phyloP scores from a whole-genome alignment of 2,329 filamentous ascomycete species.

The Endoconidiophora laricicola region DNA sequence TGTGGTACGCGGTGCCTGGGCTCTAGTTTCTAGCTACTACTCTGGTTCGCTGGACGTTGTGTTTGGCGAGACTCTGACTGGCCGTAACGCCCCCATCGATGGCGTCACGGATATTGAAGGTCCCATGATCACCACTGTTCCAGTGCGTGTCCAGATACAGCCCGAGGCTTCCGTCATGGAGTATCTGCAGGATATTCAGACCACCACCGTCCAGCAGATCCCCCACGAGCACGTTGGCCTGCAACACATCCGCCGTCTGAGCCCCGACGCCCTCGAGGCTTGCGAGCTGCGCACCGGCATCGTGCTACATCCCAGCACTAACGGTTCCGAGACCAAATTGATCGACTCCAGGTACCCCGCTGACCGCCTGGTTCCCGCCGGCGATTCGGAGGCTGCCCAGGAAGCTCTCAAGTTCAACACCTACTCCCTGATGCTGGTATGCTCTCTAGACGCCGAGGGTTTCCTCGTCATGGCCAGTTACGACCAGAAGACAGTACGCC shows the following conservation, averaged over 20 bases:
- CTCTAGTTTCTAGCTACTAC: slow-evolving; percentile 36
- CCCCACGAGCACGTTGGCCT: slow-evolving; percentile 48
- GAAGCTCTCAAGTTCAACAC: slow-evolving; percentile 43
- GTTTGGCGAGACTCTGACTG: slow-evolving; percentile 43
- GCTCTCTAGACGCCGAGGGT: slow-evolving; percentile 37
- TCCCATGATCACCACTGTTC: slow-evolving; percentile 44
- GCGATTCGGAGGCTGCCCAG: slow-evolving; percentile 38
- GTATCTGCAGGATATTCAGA: slow-evolving; percentile 40
- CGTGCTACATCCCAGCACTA: slow-evolving; percentile 32
- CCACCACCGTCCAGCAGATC: slow-evolving; percentile 38
- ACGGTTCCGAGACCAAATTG: slow-evolving; percentile 14
- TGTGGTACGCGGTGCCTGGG: slow-evolving; percentile 42
- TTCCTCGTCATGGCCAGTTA: slow-evolving; percentile 48
- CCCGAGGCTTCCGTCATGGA: slow-evolving; percentile 26
- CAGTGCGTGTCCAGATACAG: slow-evolving; percentile 33
- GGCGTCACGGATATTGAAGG: slow-evolving; percentile 39
- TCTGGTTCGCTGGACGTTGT: slow-evolving; percentile 35
- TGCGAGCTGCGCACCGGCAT: slow-evolving; percentile 39
- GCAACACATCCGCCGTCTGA: slow-evolving; percentile 41
- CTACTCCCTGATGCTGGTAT: slow-evolving; percentile 50
- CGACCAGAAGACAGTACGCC: slow-evolving; percentile 41
- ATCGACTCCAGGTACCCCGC: slow-evolving; percentile 23
- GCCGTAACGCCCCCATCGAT: slow-evolving; percentile 32
- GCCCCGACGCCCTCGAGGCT: slow-evolving; percentile 35
- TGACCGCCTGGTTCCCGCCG: slow-evolving; percentile 35